phyloP scores from a whole-genome alignment of 225 moss, liverwort and hornwort genomes.

The Straminergon stramineum region DNA sequence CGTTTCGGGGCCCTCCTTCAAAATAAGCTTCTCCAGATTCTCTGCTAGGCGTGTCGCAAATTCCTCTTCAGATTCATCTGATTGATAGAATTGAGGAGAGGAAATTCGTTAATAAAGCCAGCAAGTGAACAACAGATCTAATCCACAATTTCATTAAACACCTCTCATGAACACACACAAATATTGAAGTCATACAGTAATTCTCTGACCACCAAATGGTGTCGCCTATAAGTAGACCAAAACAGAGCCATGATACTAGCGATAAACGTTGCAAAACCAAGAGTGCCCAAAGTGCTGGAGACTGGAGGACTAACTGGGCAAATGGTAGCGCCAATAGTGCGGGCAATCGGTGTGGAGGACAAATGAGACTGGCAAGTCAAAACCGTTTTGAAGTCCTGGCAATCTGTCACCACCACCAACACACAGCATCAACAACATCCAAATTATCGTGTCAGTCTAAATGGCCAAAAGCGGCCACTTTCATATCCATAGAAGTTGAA shows the following conservation, averaged over 20 bases:
- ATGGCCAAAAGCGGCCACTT: background rate
- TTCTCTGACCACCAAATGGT: background rate
- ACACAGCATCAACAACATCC: background rate
- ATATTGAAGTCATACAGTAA: background rate
- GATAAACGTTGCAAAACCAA: background rate
- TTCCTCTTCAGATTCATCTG: slow-evolving; percentile 96
- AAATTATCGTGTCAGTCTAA: background rate
- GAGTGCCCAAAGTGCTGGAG: background rate
- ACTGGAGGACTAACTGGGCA: slow-evolving; percentile 52
- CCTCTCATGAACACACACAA: background rate
- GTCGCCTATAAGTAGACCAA: background rate
- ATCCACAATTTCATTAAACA: background rate
- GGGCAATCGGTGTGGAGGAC: slow-evolving; percentile 85
- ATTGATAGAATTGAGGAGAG: background rate
- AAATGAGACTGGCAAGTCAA: slow-evolving; percentile 82
- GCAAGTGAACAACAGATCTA: background rate
- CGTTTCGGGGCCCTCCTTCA: slow-evolving; percentile 90
- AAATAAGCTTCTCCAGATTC: slow-evolving; percentile 84
- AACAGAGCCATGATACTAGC: background rate
- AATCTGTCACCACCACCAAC: slow-evolving; percentile 35
- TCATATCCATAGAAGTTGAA: background rate
- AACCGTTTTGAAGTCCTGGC: slow-evolving; percentile 62
- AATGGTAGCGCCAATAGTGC: slow-evolving; percentile 90
- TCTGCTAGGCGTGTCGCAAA: slow-evolving; percentile 87
- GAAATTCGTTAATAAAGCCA: background rate